phyloP scores from a whole-genome alignment of 352 stramenopile species.

The Globisporangium mamillatum region DNA sequence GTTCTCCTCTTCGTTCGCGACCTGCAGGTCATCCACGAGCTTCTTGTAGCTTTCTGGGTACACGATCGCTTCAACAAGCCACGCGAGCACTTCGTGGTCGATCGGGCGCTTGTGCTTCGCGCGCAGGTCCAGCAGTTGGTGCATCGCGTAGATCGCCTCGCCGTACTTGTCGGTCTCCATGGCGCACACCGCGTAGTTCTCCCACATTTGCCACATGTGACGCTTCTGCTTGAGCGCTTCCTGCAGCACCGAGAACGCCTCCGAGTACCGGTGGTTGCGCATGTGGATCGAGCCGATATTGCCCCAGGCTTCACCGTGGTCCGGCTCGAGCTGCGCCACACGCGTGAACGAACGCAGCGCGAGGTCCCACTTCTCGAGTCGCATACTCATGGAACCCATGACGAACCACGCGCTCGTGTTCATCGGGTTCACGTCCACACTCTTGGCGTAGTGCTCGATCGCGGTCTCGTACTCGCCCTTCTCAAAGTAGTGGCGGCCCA shows the following conservation, averaged over 20 bases:
- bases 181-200: conserved; percentile 85
- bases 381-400: conserved; percentile 91
- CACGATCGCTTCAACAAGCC: conserved; percentile 79
- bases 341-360: conserved; percentile 89
- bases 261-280: conserved; percentile 63
- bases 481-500: conserved; percentile 89
- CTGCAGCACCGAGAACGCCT: conserved; percentile 81
- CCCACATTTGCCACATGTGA: conserved; percentile 92
- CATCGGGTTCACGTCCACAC: conserved; percentile 87
- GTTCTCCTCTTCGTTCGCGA: conserved; percentile 22
- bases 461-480: conserved; percentile 74
- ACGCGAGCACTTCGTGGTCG: conserved; percentile 75
- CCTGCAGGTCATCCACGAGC: conserved; percentile 25
- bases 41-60: conserved; percentile 51
- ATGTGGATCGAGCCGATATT: conserved; percentile 95
- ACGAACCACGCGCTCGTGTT: conserved; percentile 92
- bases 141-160: conserved; percentile 81
- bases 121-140: conserved; percentile 79
- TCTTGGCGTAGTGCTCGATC: conserved; percentile 81
- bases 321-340: conserved; percentile 93
- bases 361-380: conserved; percentile 78
- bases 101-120: conserved; percentile 76
- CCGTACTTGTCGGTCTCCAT: conserved; percentile 74
- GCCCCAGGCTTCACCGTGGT: conserved; percentile 93
- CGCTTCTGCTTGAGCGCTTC: conserved; percentile 90